phyloP scores from a whole-genome alignment of 176 grass and related monocot genomes.

The Triticum aestivum region IWGSC_CS_RefSeq_v2.1 NC_057810.1:676769035-676769534 shows the following conservation, averaged over 20 bases:
- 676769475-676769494: neutral
- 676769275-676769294: neutral
- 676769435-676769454: constrained; percentile 81
- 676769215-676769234: constrained; percentile 91
- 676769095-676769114: constrained; percentile 70
- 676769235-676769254: neutral
- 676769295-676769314: neutral
- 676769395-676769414: constrained; percentile 95
- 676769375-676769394: constrained; percentile 98
- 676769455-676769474: neutral
- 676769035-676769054: neutral
- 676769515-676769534: neutral
- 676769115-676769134: constrained; percentile 91
- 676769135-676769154: constrained; percentile 87
- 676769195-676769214: constrained; percentile 91
- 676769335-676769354: constrained; percentile 64
- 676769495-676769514: neutral
- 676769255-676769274: neutral
- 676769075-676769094: constrained; percentile 43
- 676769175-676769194: constrained; percentile 91
- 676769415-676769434: constrained; percentile 90
- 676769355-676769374: constrained; percentile 98
- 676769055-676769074: neutral
- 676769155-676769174: constrained; percentile 95
- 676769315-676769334: neutral